phyloP scores from a whole-genome alignment of 2,329 filamentous ascomycete species.

The Rhinocladiella mackenziei region DNA sequence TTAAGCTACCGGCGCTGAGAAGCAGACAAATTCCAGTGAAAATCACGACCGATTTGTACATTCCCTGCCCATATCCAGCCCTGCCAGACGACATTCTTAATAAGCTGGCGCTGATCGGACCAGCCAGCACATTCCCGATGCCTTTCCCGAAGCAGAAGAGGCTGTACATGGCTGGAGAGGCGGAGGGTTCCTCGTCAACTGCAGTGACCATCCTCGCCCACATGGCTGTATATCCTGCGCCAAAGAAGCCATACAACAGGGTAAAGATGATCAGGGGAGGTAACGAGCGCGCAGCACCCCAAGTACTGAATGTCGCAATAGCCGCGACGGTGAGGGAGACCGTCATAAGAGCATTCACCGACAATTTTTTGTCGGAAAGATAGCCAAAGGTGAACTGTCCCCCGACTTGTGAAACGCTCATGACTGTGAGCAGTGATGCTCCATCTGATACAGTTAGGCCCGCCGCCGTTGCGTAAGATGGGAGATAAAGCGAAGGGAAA shows the following conservation, averaged over 20 bases:
- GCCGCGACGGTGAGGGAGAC: conserved; percentile 41
- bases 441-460: conserved; percentile 17
- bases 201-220: conserved; percentile 42
- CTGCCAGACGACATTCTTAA: too few species aligned
- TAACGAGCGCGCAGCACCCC: conserved; percentile 46
- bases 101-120: conserved; percentile 30
- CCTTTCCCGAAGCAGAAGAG: conserved; percentile 29
- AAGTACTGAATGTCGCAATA: conserved; percentile 44
- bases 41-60: too few species aligned
- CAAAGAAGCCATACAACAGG: conserved; percentile 45
- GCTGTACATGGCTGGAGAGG: conserved; percentile 20
- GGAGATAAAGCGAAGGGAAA: conserved; percentile 39
- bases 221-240: conserved; percentile 41
- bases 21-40: too few species aligned
- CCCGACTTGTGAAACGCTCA: conserved; percentile 23
- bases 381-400: conserved; percentile 31
- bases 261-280: conserved; percentile 41
- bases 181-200: conserved; percentile 16
- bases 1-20: too few species aligned
- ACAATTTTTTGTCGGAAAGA: conserved; percentile 40
- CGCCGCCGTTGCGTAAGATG: conserved; percentile 34
- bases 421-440: conserved; percentile 24
- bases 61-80: too few species aligned
- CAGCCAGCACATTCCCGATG: conserved; percentile 29
- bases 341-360: conserved; percentile 41